A percentile compares a stretch with the other conserved stretches of the same genome.
phyloP scores from a whole-genome alignment of 2,329 filamentous ascomycete species.

The Ophiocordyceps camponoti-floridani region DNA sequence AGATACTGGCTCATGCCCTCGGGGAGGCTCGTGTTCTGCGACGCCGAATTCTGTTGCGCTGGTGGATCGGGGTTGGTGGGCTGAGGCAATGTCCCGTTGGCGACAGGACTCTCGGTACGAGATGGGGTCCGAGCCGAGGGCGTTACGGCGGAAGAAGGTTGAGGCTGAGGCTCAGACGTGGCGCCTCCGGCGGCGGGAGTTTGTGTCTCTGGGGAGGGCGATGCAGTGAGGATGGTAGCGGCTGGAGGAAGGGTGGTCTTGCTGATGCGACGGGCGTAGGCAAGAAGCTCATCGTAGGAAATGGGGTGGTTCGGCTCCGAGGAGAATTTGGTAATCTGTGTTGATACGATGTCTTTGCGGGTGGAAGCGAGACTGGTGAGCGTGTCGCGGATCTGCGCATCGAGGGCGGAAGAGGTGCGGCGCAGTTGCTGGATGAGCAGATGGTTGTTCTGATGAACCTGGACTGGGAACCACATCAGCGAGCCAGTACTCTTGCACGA shows the following conservation, averaged over 20 bases:
- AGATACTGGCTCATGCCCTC: conserved; percentile 28
- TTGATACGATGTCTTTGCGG: conserved; percentile 52
- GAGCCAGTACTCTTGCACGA: background rate
- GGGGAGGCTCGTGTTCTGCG: conserved; percentile 25
- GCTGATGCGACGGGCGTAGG: conserved; percentile 63
- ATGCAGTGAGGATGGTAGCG: conserved; percentile 19
- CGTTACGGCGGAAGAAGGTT: conserved; percentile 10
- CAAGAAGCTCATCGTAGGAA: conserved; percentile 55
- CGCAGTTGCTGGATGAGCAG: conserved; percentile 52
- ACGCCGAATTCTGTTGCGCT: conserved; percentile 15
- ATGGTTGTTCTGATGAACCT: conserved; percentile 59
- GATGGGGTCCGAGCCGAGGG: conserved; percentile 15
- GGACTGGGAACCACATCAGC: conserved; percentile 27
- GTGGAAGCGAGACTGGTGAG: conserved; percentile 52
- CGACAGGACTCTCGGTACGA: conserved; percentile 15
- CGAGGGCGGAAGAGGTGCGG: conserved; percentile 43
- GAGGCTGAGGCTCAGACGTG: background rate
- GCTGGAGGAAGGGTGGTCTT: conserved; percentile 61
- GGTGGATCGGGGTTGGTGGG: conserved; percentile 12
- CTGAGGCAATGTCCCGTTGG: conserved; percentile 14
- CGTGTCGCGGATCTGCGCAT: conserved; percentile 55
- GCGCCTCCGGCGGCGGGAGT: conserved; percentile 8
- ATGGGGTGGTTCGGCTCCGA: conserved; percentile 34
- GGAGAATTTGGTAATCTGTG: conserved; percentile 38
- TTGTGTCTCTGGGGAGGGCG: conserved; percentile 10